These are phyloP conservation scores for Lactarius tabidus DNA, from an alignment of 768 basidiomycete genomes.

Conservation along the genomic window DNA sequence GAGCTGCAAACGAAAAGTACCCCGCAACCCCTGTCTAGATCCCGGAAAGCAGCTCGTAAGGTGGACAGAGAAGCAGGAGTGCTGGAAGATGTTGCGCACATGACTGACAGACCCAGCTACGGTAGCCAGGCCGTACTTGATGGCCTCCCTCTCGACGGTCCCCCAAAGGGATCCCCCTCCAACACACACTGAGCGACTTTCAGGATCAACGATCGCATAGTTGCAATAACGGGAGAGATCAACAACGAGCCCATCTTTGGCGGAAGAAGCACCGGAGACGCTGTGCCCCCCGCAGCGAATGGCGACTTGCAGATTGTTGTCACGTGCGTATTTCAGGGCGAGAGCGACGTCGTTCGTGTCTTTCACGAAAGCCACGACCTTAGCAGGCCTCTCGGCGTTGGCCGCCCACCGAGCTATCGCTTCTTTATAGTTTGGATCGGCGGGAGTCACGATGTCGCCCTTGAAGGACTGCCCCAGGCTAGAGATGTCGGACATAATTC, in stretches of 20 bases:
- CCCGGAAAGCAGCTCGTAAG: background rate
- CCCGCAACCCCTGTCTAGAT: conserved; percentile 50
- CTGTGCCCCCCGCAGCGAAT: conserved; percentile 50
- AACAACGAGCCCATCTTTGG: conserved; percentile 46
- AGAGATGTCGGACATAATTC: conserved; percentile 26
- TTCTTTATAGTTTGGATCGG: conserved; percentile 34
- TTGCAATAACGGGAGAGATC: conserved; percentile 45
- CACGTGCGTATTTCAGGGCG: conserved; percentile 37
- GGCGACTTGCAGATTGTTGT: conserved; percentile 38
- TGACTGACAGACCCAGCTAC: conserved; percentile 48
- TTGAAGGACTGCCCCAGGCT: conserved; percentile 14
- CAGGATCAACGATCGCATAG: conserved; percentile 37
- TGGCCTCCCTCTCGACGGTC: conserved; percentile 42
- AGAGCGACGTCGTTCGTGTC: conserved; percentile 39
- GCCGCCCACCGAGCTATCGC: conserved; percentile 44
- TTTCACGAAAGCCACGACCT: conserved; percentile 42
- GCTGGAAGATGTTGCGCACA: conserved; percentile 32
- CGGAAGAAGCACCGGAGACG: conserved; percentile 41
- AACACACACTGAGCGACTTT: conserved; percentile 39
- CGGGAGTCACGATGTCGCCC: conserved; percentile 42
- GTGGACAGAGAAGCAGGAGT: background rate
- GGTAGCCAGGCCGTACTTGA: conserved; percentile 45
- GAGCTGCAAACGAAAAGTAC: conserved; percentile 30
- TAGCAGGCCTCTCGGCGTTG: conserved; percentile 39
- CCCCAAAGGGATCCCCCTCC: conserved; percentile 47